Evolutionary conservation across 163 green algal genomes (phyloP), one percentile per base, ranked within the genome.

Genomic region (Scenedesmus sp.): DNA sequence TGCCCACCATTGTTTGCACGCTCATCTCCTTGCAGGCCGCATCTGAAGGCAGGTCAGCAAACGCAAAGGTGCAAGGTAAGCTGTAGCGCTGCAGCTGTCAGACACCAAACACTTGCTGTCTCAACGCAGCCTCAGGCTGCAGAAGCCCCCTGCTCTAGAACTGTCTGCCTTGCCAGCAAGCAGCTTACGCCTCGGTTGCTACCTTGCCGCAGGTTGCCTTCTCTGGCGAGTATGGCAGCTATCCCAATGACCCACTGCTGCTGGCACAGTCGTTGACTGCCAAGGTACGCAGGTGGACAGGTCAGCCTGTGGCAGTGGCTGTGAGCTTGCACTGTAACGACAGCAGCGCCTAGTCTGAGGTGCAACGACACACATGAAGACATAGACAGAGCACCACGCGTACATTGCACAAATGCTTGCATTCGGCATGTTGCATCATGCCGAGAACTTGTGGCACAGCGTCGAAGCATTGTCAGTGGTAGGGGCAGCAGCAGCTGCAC

Each of bases 231-330:
- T 43, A 80, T 37, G 24, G 37, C 37, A 40, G 37, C 24, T 43
- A 81, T 20, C 37, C 37, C 9, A 59, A 73, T 15, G 56, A 88
- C 18, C 56, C 83, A 4, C 37, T 61, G 22, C 59, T 61, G 35
- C 37, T 81, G 51, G 83, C 83, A 40, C 56, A 88, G 59, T 88
- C 83, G 3, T 59, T 88, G 30, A 49, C 59, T 43, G 83, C 83
- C 20, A 88, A 88, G 83, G 83, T 88, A 20, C 20, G 72, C 35
- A 18, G 65, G 30, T n/a, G 59, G 59, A 72, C 59, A 40, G 30
- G 65, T 37, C 30, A 76, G 65, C 65, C 33, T 72, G 22, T 35
- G 59, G 59, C 59, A 72, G 59, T 24, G 16, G 22, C 22, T 12
- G 10, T 72, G 56, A 30, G 56, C n/a, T 68, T 68, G 16, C 56